phyloP scores from a whole-genome alignment of 306 rosid genomes.

The Macrotyloma uniflorum region DNA sequence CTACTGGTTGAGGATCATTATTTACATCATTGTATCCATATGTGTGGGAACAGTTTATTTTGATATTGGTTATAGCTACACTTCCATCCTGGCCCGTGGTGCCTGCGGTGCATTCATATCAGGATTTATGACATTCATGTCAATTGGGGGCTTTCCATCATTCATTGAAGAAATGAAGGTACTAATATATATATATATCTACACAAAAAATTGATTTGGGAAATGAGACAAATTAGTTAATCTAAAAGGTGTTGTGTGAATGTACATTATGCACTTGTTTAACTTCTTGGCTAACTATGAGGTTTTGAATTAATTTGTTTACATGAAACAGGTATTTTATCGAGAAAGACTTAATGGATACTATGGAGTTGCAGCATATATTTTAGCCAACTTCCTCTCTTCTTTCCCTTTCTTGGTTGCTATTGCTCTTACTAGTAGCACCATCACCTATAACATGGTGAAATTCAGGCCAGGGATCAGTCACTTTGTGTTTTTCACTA shows the following conservation, averaged over 20 bases:
- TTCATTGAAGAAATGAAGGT: conserved; percentile 98
- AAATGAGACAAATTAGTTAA: background rate
- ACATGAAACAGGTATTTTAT: conserved; percentile 68
- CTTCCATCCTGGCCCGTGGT: conserved; percentile 91
- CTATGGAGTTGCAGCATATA: conserved; percentile 87
- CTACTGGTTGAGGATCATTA: conserved; percentile 90
- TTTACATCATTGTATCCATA: conserved; percentile 77
- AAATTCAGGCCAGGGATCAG: conserved; percentile 70
- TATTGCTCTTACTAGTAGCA: conserved; percentile 61
- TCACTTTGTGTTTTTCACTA: conserved; percentile 67
- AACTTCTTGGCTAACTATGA: too few species aligned
- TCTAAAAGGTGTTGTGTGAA: background rate
- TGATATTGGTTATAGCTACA: conserved; percentile 77
- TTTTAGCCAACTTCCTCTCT: conserved; percentile 83
- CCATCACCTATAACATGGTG: conserved; percentile 83
- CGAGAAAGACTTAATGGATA: conserved; percentile 86
- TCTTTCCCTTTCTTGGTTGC: conserved; percentile 92
- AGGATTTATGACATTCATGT: conserved; percentile 99
- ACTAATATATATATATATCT: background rate
- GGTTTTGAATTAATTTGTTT: too few species aligned
- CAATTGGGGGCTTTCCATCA: conserved; percentile 98
- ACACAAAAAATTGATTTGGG: background rate
- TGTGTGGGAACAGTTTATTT: conserved; percentile 95
- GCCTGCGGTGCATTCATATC: conserved; percentile 95
- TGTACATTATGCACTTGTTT: background rate